Conservation (phyloP, 202 grass and related monocot genomes). For the Panicum virgatum region DNA sequence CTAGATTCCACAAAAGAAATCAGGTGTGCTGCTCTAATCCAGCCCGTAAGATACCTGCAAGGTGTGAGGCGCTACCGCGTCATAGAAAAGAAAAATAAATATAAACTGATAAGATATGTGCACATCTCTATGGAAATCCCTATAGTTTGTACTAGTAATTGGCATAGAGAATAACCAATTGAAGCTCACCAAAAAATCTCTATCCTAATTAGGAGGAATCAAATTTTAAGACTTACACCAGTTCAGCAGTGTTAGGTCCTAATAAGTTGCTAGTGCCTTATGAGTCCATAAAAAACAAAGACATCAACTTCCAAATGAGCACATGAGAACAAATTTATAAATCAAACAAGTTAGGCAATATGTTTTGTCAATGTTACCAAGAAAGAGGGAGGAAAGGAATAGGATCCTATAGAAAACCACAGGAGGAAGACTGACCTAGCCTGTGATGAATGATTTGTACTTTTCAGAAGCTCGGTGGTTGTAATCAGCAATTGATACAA, state of each 20-base stretch:
- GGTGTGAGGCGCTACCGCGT: too few relatives aligned
- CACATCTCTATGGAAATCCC: too few relatives aligned
- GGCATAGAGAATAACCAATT: too few relatives aligned
- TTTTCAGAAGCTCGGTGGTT: background rate
- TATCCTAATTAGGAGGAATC: background rate
- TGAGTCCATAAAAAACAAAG: background rate
- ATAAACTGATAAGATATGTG: too few relatives aligned
- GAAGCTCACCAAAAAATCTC: background rate
- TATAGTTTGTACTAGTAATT: too few relatives aligned
- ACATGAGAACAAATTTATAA: background rate
- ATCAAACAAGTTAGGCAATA: background rate
- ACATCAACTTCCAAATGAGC: background rate
- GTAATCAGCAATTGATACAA: slow-evolving; percentile 3
- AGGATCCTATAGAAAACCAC: background rate
- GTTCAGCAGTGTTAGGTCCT: background rate
- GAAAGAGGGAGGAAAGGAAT: too few relatives aligned
- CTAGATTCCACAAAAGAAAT: too few relatives aligned
- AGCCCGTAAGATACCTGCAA: too few relatives aligned
- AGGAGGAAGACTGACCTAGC: background rate
- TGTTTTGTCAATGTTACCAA: too few relatives aligned
- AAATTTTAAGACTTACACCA: too few relatives aligned
- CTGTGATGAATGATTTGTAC: background rate
- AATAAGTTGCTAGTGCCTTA: background rate
- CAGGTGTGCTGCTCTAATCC: too few relatives aligned
- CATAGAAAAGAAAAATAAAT: too few relatives aligned